These are phyloP conservation scores for Papilionanthe hybrid DNA, from an alignment of 116 monocot genomes.

Conservation along the genomic window DNA sequence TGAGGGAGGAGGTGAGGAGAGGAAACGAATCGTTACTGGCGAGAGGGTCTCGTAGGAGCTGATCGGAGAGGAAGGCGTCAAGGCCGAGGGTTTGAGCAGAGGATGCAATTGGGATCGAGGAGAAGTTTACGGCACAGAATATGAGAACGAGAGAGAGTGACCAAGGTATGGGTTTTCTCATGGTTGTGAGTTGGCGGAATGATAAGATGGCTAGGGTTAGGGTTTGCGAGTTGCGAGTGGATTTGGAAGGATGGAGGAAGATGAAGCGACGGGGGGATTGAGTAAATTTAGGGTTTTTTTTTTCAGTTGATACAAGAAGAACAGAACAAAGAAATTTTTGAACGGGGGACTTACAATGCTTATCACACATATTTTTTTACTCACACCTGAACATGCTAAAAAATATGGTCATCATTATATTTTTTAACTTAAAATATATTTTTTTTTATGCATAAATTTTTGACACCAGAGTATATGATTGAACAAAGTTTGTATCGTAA, in stretches of 20 bases:
- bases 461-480: too few species aligned
- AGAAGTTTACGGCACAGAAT: constrained; percentile 13
- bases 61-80: constrained; percentile 67
- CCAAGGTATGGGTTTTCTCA: constrained; percentile 15
- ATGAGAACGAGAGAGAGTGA: background rate
- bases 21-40: constrained; percentile 61
- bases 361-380: too few species aligned
- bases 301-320: too few species aligned
- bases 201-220: background rate
- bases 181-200: background rate
- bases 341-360: too few species aligned
- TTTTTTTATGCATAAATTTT: too few species aligned
- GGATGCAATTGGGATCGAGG: constrained; percentile 7
- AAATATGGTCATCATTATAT: too few species aligned
- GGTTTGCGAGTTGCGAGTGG: background rate
- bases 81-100: constrained; percentile 40
- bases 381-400: too few species aligned
- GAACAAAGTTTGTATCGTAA: too few species aligned
- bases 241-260: background rate
- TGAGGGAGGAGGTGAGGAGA: constrained; percentile 39
- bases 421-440: too few species aligned
- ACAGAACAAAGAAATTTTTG: too few species aligned
- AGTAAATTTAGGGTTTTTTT: too few species aligned
- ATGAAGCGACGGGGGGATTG: background rate
- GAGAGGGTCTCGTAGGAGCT: constrained; percentile 41